A percentile compares a stretch with the other conserved stretches of the same genome.
phyloP scores from a whole-genome alignment of 805 yeast genomes.

The Metschnikowia bowlesiae region DNA sequence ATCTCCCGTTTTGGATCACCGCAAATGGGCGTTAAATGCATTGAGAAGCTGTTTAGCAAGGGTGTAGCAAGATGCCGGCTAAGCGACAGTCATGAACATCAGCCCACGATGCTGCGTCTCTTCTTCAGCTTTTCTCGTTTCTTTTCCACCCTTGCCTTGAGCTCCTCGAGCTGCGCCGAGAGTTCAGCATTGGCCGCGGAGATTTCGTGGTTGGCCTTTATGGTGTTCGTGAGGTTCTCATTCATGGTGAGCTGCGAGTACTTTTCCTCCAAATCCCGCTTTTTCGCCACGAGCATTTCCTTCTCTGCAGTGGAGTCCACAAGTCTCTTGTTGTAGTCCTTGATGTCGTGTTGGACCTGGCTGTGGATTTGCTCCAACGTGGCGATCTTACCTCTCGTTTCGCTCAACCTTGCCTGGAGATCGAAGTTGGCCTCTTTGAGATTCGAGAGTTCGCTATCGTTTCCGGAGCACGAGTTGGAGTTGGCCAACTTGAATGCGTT shows the following conservation, averaged over 20 bases:
- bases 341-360: constrained; percentile 24
- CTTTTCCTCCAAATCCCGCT: constrained; percentile 18
- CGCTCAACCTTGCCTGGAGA: constrained; percentile 24
- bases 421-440: constrained; percentile 36
- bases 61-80: background rate
- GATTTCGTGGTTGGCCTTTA: constrained; percentile 39
- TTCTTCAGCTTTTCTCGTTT: constrained; percentile 23
- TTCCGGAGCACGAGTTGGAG: constrained; percentile 35
- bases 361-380: constrained; percentile 31
- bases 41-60: background rate
- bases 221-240: constrained; percentile 34
- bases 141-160: constrained; percentile 23
- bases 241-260: constrained; percentile 35
- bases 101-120: background rate
- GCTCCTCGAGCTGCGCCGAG: constrained; percentile 28
- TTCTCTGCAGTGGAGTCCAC: constrained; percentile 19
- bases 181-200: constrained; percentile 29
- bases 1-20: too few species aligned
- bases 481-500: constrained; percentile 25
- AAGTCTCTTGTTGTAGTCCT: constrained; percentile 22
- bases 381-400: constrained; percentile 25
- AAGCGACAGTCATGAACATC: background rate
- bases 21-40: too few species aligned
- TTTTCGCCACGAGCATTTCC: constrained; percentile 12
- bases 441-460: constrained; percentile 35